phyloP scores from a whole-genome alignment of 2,329 filamentous ascomycete genomes.

The Sarocladium strictum region DNA sequence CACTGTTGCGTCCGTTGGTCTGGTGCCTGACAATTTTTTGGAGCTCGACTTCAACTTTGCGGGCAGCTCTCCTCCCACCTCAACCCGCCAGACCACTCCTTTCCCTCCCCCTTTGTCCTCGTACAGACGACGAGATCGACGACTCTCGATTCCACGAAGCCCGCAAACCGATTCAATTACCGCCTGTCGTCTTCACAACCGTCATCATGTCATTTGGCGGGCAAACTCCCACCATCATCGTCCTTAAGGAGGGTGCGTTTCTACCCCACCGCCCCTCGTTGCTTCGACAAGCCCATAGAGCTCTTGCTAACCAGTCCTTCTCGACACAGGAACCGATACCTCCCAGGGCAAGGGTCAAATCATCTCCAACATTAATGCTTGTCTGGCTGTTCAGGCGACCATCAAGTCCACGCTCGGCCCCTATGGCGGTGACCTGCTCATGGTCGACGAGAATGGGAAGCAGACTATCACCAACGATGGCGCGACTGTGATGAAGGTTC shows the following conservation, averaged over 20 bases:
- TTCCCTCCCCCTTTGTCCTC: background rate
- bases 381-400: constrained; percentile 88
- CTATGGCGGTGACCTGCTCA: constrained; percentile 91
- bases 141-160: background rate
- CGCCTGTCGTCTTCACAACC: background rate
- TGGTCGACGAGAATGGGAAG: constrained; percentile 91
- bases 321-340: constrained; percentile 75
- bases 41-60: constrained; percentile 27
- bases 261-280: constrained; percentile 31
- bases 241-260: constrained; percentile 87
- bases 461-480: constrained; percentile 99
- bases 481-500: constrained; percentile 96
- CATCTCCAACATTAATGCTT: constrained; percentile 97
- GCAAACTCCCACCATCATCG: constrained; percentile 95
- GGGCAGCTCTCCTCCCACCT: constrained; percentile 22
- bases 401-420: constrained; percentile 95
- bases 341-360: constrained; percentile 97
- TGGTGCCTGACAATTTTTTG: constrained; percentile 37
- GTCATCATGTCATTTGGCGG: constrained; percentile 83
- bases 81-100: constrained; percentile 18
- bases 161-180: background rate
- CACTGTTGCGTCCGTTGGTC: background rate
- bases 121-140: background rate
- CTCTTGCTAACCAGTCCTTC: constrained; percentile 15
- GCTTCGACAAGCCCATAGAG: background rate